These are phyloP conservation scores for Pueraria montana DNA, from an alignment of 306 rosid genomes.

Conservation along the genomic window DNA sequence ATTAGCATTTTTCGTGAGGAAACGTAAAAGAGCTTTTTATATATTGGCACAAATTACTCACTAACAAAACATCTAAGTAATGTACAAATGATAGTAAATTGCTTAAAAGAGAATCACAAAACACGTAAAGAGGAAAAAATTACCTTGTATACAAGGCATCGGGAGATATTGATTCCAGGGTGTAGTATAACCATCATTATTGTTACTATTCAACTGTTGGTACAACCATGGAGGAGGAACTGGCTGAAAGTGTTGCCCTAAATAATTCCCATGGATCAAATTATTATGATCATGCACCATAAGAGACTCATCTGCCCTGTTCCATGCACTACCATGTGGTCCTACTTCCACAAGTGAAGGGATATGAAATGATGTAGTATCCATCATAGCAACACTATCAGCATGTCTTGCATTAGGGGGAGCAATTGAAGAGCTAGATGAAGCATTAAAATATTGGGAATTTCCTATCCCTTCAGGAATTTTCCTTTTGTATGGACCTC, in stretches of 20 bases:
- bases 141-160: conserved; percentile 74
- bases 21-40: conserved; percentile 23
- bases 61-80: conserved; percentile 19
- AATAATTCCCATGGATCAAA: conserved; percentile 72
- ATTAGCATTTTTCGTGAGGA: conserved; percentile 39
- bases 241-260: conserved; percentile 83
- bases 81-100: conserved; percentile 4
- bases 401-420: conserved; percentile 70
- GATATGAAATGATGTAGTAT: conserved; percentile 59
- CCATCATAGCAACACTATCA: conserved; percentile 75
- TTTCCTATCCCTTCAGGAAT: conserved; percentile 71
- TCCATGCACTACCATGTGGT: conserved; percentile 65
- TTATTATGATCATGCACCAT: conserved; percentile 73
- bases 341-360: conserved; percentile 73
- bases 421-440: conserved; percentile 70
- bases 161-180: conserved; percentile 78
- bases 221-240: conserved; percentile 82
- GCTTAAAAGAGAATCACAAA: conserved; percentile 38
- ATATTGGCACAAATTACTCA: conserved; percentile 8
- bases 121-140: conserved; percentile 8
- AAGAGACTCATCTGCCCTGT: conserved; percentile 65
- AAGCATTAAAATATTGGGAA: conserved; percentile 66
- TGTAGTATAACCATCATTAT: conserved; percentile 66
- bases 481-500: conserved; percentile 91
- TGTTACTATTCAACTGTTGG: conserved; percentile 66